Conservation (phyloP, 2,329 filamentous ascomycete genomes). For the Scolecobasidium constrictum region DNA sequence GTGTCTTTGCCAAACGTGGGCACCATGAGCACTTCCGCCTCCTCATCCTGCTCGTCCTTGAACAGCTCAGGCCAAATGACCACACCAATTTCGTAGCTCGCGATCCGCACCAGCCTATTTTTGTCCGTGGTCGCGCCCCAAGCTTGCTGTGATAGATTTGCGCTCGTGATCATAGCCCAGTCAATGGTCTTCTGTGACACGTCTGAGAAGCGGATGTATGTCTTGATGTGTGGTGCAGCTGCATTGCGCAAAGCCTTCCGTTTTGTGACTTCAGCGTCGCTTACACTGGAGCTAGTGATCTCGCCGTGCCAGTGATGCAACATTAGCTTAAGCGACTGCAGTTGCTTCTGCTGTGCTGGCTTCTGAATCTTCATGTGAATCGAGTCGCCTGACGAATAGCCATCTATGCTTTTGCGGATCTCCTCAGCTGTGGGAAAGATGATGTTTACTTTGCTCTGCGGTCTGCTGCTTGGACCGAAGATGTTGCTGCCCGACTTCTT, state of each 20-base stretch:
- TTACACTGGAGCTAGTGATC: slow-evolving; percentile 31
- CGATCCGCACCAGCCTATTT: slow-evolving; percentile 48
- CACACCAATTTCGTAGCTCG: slow-evolving; percentile 77
- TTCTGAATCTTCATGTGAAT: slow-evolving; percentile 75
- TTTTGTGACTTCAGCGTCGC: not conserved
- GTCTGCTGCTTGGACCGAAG: not conserved
- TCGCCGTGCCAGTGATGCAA: slow-evolving; percentile 58
- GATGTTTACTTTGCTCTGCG: slow-evolving; percentile 50
- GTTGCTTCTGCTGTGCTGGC: slow-evolving; percentile 58
- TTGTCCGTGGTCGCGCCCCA: slow-evolving; percentile 55
- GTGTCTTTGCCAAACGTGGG: slow-evolving; percentile 55
- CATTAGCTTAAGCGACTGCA: slow-evolving; percentile 58
- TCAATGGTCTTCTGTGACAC: slow-evolving; percentile 45
- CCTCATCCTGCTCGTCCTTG: slow-evolving; percentile 9
- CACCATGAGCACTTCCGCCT: slow-evolving; percentile 45
- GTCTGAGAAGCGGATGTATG: slow-evolving; percentile 58
- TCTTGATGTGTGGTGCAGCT: slow-evolving; percentile 83
- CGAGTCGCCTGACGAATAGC: slow-evolving; percentile 65
- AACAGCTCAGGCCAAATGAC: slow-evolving; percentile 64
- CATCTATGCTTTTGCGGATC: slow-evolving; percentile 64
- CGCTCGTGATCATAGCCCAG: slow-evolving; percentile 82
- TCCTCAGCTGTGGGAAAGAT: slow-evolving; percentile 75
- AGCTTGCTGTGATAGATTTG: slow-evolving; percentile 82
- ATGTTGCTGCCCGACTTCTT: slow-evolving; percentile 10
- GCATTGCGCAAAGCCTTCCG: slow-evolving; percentile 27